Evolutionary conservation across 768 basidiomycete genomes (phyloP).

Genomic region (Termitomyces sp.): DNA sequence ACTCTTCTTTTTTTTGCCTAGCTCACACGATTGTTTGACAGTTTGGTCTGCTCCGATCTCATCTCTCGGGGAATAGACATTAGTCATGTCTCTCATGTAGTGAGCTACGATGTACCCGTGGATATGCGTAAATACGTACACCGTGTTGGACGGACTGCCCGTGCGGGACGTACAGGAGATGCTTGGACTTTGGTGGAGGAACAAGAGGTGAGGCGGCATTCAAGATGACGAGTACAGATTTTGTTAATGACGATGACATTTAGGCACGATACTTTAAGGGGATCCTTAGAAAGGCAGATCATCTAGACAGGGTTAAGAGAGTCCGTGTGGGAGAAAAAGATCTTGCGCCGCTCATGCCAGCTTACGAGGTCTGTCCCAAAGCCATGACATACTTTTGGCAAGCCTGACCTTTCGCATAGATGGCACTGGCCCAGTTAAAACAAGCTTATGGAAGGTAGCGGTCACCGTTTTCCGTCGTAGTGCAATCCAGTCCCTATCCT

Average conservation of each 20-base stretch:
- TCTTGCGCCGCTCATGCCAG: slow-evolving; percentile 42
- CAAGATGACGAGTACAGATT: not conserved
- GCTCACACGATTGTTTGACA: slow-evolving; percentile 22
- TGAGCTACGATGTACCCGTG: slow-evolving; percentile 94
- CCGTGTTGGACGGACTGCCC: slow-evolving; percentile 91
- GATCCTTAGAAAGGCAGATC: slow-evolving; percentile 70
- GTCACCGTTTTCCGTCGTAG: not conserved
- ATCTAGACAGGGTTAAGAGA: slow-evolving; percentile 64
- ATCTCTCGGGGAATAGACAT: slow-evolving; percentile 96
- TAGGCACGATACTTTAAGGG: slow-evolving; percentile 86
- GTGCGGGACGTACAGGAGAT: slow-evolving; percentile 82
- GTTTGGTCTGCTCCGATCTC: slow-evolving; percentile 93
- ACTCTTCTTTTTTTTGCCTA: not conserved
- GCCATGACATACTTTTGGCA: not conserved
- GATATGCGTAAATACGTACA: slow-evolving; percentile 95
- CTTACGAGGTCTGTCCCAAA: slow-evolving; percentile 58
- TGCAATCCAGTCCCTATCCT: slow-evolving; percentile 12
- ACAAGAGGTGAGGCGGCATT: slow-evolving; percentile 57
- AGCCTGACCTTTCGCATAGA: slow-evolving; percentile 17
- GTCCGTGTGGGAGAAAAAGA: slow-evolving; percentile 60
- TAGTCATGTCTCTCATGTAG: slow-evolving; percentile 84
- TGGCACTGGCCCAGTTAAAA: slow-evolving; percentile 32
- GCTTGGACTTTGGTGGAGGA: slow-evolving; percentile 97
- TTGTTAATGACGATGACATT: not conserved
- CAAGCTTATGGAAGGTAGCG: slow-evolving; percentile 28